Evolutionary conservation across 2,329 filamentous ascomycete genomes (phyloP).

Genomic region (Cladophialophora carrionii): DNA sequence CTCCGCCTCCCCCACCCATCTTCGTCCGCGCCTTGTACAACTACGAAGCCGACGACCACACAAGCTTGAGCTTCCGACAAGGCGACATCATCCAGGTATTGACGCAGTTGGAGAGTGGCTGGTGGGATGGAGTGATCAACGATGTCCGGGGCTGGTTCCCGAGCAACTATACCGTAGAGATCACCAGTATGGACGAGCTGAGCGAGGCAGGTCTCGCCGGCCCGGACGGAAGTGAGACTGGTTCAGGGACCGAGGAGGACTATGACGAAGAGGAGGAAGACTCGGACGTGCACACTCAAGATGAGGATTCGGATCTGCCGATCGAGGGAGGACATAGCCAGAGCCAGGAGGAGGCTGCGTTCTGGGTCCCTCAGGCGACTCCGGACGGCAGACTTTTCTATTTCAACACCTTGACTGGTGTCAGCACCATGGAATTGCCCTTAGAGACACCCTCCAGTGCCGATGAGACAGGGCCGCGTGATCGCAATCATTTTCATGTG

Average conservation of each 20-base stretch:
- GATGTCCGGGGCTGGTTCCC: slow-evolving; percentile 98
- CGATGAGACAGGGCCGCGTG: slow-evolving; percentile 81
- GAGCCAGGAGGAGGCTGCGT: slow-evolving; percentile 85
- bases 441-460: slow-evolving; percentile 82
- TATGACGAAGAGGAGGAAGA: slow-evolving; percentile 68
- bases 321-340: slow-evolving; percentile 67
- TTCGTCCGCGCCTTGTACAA: slow-evolving; percentile 96
- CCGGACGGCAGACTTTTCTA: slow-evolving; percentile 92
- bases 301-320: slow-evolving; percentile 63
- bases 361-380: slow-evolving; percentile 98
- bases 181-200: slow-evolving; percentile 71
- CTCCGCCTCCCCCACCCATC: slow-evolving; percentile 57
- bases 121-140: slow-evolving; percentile 99
- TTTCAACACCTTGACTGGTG: slow-evolving; percentile 96
- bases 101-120: slow-evolving; percentile 95
- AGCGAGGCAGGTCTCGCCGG: slow-evolving; percentile 43
- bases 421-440: slow-evolving; percentile 91
- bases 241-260: slow-evolving; percentile 61
- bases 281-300: slow-evolving; percentile 68
- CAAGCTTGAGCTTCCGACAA: slow-evolving; percentile 93
- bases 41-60: slow-evolving; percentile 96
- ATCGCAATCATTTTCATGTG: slow-evolving; percentile 84
- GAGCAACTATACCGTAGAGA: slow-evolving; percentile 94
- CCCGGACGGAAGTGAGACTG: slow-evolving; percentile 57
- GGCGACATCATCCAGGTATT: slow-evolving; percentile 98